Evolutionary conservation across 768 basidiomycete species (phyloP).

Genomic region (Mycena albidolilacea): DNA sequence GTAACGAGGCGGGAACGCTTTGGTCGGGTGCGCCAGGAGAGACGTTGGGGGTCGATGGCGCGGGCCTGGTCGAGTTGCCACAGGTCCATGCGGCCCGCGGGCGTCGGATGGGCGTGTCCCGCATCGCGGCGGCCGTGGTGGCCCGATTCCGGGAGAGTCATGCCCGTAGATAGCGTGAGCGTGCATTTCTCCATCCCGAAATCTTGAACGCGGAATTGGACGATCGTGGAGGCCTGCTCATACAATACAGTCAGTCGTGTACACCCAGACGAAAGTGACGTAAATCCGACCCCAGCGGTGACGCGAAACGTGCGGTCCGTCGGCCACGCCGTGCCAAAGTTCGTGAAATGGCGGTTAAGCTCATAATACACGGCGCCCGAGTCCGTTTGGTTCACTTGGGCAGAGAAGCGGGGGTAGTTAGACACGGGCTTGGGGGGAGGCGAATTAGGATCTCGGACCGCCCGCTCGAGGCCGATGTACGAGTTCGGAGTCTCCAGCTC

Average conservation of each 20-base stretch:
- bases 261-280: too few species aligned
- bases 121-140: neutral
- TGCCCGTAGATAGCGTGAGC: neutral
- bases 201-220: slow-evolving; percentile 22
- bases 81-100: slow-evolving; percentile 4
- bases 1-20: neutral
- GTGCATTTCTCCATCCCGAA: slow-evolving; percentile 26
- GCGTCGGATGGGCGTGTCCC: neutral
- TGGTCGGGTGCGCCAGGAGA: slow-evolving; percentile 20
- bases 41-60: neutral
- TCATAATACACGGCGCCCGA: slow-evolving; percentile 1
- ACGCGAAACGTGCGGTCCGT: slow-evolving; percentile 20
- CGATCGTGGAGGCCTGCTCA: slow-evolving; percentile 8
- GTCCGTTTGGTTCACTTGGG: neutral
- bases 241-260: too few species aligned
- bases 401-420: slow-evolving; percentile 1
- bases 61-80: slow-evolving; percentile 10
- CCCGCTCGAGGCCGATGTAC: slow-evolving; percentile 16
- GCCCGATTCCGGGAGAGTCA: neutral
- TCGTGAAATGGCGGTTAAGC: slow-evolving; percentile 17
- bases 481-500: slow-evolving; percentile 12
- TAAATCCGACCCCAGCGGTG: neutral
- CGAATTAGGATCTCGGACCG: neutral
- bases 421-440: slow-evolving; percentile 11
- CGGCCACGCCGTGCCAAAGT: slow-evolving; percentile 17